These are phyloP conservation scores for Amaranthus cruentus DNA, from an alignment of 148 eudicot species.

Conservation along the genomic window DNA sequence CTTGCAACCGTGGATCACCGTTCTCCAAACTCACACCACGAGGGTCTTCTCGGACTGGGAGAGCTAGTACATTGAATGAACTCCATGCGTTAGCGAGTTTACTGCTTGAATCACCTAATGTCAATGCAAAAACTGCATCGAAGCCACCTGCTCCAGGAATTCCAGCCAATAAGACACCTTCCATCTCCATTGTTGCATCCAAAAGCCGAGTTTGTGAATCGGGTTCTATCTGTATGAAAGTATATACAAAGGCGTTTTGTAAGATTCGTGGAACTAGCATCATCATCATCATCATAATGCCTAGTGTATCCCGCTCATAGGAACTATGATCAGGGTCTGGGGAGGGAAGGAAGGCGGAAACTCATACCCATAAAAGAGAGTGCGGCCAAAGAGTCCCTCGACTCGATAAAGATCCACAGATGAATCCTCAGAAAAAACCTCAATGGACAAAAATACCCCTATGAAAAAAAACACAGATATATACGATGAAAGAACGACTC, in stretches of 20 bases:
- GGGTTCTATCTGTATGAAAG: constrained; percentile 74
- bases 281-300: too few relatives aligned
- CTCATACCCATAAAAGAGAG: too few relatives aligned
- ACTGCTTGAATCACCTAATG: constrained; percentile 59
- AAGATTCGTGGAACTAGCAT: too few relatives aligned
- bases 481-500: not conserved
- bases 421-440: too few relatives aligned
- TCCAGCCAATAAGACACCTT: constrained; percentile 91
- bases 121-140: constrained; percentile 85
- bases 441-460: too few relatives aligned
- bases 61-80: constrained; percentile 69
- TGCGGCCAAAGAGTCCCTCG: too few relatives aligned
- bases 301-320: too few relatives aligned
- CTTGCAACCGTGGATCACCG: constrained; percentile 62
- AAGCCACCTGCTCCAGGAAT: constrained; percentile 99
- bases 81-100: constrained; percentile 61
- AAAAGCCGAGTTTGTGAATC: constrained; percentile 75
- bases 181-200: constrained; percentile 76
- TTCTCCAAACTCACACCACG: constrained; percentile 61
- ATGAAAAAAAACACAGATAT: not conserved
- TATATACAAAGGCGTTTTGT: too few relatives aligned
- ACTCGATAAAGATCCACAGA: too few relatives aligned
- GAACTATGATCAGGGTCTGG: too few relatives aligned
- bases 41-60: constrained; percentile 92
- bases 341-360: too few relatives aligned